Percentiles rank a stretch among this genome's conserved stretches.
Evolutionary conservation across 2,329 filamentous ascomycete species (phyloP).

Genomic region (Aspergillus fructus): DNA sequence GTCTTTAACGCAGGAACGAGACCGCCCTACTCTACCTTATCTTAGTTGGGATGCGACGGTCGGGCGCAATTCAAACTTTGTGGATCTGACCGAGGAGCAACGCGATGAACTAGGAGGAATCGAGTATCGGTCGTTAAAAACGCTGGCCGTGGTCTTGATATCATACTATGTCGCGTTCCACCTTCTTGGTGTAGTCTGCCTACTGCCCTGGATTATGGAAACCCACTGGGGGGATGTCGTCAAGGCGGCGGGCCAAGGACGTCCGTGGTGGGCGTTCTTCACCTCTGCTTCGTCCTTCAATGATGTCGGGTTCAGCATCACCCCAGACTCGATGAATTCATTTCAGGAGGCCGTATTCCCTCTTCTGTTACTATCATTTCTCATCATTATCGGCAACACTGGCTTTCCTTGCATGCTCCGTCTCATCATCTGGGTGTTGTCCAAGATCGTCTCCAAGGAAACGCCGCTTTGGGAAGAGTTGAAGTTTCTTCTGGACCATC

Average conservation of each 20-base stretch:
- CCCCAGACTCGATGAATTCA: slow-evolving; percentile 88
- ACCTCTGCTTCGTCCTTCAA: slow-evolving; percentile 87
- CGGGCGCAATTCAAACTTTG: slow-evolving; percentile 88
- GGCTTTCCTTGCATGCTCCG: slow-evolving; percentile 93
- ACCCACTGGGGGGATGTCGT: slow-evolving; percentile 65
- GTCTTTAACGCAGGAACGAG: slow-evolving; percentile 38
- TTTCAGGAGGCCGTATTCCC: slow-evolving; percentile 77
- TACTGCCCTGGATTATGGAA: slow-evolving; percentile 77
- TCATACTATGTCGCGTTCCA: slow-evolving; percentile 84
- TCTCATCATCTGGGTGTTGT: slow-evolving; percentile 82
- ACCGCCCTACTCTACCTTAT: slow-evolving; percentile 70
- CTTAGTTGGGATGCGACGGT: slow-evolving; percentile 92
- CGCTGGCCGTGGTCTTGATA: slow-evolving; percentile 73
- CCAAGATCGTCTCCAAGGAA: slow-evolving; percentile 62
- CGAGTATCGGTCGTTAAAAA: slow-evolving; percentile 90
- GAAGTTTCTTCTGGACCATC: slow-evolving; percentile 87
- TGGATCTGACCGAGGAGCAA: slow-evolving; percentile 84
- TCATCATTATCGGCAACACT: slow-evolving; percentile 93
- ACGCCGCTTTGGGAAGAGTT: slow-evolving; percentile 86
- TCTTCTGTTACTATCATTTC: slow-evolving; percentile 74
- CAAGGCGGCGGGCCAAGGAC: slow-evolving; percentile 59
- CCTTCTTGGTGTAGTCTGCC: slow-evolving; percentile 68
- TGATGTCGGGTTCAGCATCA: slow-evolving; percentile 91
- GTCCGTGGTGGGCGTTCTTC: slow-evolving; percentile 89
- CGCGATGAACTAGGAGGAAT: slow-evolving; percentile 94